These are phyloP conservation scores for Pinus albicaulis DNA, from an alignment of 75 land plant genomes.

Conservation along the genomic window DNA sequence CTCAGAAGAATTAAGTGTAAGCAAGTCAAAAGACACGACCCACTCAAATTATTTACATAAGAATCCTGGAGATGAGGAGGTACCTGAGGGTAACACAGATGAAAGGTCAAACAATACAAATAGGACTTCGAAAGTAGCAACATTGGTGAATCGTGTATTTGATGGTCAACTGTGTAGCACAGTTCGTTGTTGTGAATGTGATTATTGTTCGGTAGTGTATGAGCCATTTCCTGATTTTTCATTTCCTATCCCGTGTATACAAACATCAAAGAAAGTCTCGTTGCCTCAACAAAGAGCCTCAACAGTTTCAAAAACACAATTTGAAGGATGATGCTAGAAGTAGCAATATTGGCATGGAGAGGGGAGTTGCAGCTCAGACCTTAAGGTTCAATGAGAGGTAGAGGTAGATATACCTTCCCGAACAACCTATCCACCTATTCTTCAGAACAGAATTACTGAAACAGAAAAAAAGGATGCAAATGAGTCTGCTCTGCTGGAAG, in stretches of 20 bases:
- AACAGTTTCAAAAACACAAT: background rate
- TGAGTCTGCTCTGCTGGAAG: background rate
- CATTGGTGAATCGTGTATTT: slow-evolving; percentile 6
- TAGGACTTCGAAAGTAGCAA: slow-evolving; percentile 3
- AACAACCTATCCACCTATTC: slow-evolving; percentile 17
- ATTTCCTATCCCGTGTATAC: slow-evolving; percentile 11
- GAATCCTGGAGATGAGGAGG: slow-evolving; percentile 6
- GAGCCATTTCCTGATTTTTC: no score
- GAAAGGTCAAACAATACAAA: background rate
- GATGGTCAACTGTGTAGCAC: no score
- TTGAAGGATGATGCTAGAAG: background rate
- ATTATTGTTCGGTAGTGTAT: slow-evolving; percentile 57
- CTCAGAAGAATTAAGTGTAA: no score
- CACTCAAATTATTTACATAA: background rate
- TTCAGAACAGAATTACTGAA: slow-evolving; percentile 13
- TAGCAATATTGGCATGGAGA: background rate
- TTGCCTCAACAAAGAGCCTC: background rate
- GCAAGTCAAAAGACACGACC: background rate
- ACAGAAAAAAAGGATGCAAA: slow-evolving; percentile 7
- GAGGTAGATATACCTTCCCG: slow-evolving; percentile 2
- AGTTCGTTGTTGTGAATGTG: no score
- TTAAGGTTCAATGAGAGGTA: background rate
- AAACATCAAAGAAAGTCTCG: slow-evolving; percentile 17
- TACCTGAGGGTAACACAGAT: slow-evolving; percentile 7
- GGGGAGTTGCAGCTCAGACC: background rate